Evolutionary conservation across 1,139 yeast species (phyloP).

Genomic region (Pichia sp.): DNA sequence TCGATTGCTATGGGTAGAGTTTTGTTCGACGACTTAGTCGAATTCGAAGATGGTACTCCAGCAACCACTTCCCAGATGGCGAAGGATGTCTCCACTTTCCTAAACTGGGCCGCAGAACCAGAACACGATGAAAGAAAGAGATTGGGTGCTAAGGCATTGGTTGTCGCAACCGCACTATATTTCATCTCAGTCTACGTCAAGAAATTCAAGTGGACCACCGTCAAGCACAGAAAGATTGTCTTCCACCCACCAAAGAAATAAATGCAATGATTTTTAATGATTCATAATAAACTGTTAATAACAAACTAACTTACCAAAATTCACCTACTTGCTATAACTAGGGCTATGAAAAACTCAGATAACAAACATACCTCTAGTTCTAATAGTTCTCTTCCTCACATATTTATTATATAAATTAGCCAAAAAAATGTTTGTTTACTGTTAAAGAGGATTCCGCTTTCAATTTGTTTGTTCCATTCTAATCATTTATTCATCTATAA

Average conservation of each 20-base stretch:
- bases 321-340: neutral
- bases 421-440: neutral
- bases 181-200: slow-evolving; percentile 86
- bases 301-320: neutral
- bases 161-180: slow-evolving; percentile 75
- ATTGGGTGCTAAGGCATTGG: slow-evolving; percentile 89
- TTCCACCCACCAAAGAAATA: slow-evolving; percentile 86
- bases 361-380: neutral
- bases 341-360: neutral
- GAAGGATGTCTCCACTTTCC: slow-evolving; percentile 91
- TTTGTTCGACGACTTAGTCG: slow-evolving; percentile 92
- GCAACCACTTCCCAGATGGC: slow-evolving; percentile 99
- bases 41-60: slow-evolving; percentile 98
- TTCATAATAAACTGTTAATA: neutral
- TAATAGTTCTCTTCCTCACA: neutral
- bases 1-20: slow-evolving; percentile 99
- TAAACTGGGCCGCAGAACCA: slow-evolving; percentile 98
- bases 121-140: slow-evolving; percentile 98
- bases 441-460: slow-evolving; percentile 1
- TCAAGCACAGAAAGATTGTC: slow-evolving; percentile 91
- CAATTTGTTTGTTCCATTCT: neutral
- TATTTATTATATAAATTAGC: neutral
- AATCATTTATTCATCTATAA: neutral
- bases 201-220: slow-evolving; percentile 97
- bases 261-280: slow-evolving; percentile 14